A percentile compares a stretch with the other conserved stretches of the same genome.
Evolutionary conservation across 2,329 filamentous ascomycete species (phyloP).

Genomic region (Aspergillus glaucus): DNA sequence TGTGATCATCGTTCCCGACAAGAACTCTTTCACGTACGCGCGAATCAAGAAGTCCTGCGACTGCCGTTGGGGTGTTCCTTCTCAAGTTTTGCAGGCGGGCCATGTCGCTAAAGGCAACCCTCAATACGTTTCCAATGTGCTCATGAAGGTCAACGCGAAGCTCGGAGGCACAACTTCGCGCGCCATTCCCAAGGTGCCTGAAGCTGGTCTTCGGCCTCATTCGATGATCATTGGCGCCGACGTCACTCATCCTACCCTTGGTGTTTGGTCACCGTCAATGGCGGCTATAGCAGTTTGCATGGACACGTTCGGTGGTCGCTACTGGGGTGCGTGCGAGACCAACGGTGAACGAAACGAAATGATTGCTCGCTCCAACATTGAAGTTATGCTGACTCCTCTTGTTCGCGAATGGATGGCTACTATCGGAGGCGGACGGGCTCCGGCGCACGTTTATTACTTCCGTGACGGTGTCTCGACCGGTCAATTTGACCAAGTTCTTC

Average conservation of each 20-base stretch:
- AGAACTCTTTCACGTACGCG: conserved; percentile 67
- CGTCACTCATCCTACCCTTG: conserved; percentile 75
- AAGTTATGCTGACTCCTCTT: conserved; percentile 59
- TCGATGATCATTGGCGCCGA: conserved; percentile 89
- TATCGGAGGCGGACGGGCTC: conserved; percentile 49
- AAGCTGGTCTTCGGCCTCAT: conserved; percentile 28
- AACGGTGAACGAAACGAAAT: conserved; percentile 81
- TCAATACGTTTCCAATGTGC: conserved; percentile 89
- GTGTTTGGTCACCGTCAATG: conserved; percentile 63
- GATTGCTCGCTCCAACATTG: conserved; percentile 61
- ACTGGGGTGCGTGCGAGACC: conserved; percentile 70
- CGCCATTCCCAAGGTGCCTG: conserved; percentile 39
- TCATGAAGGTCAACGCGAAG: conserved; percentile 96
- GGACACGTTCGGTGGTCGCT: conserved; percentile 65
- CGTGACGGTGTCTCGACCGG: conserved; percentile 88
- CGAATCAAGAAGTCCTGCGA: conserved; percentile 86
- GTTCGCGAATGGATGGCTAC: conserved; percentile 58
- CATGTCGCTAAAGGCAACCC: conserved; percentile 64
- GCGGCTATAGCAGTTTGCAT: conserved; percentile 81
- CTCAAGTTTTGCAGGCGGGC: conserved; percentile 69
- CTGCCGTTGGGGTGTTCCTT: conserved; percentile 73
- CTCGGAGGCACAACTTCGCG: conserved; percentile 72
- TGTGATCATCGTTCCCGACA: conserved; percentile 68
- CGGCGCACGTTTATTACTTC: conserved; percentile 80
- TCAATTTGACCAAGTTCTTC: conserved; percentile 72